Base-by-base conservation (phyloP, 164 flowering plant species). In the Taxillus chinensis region DNA sequence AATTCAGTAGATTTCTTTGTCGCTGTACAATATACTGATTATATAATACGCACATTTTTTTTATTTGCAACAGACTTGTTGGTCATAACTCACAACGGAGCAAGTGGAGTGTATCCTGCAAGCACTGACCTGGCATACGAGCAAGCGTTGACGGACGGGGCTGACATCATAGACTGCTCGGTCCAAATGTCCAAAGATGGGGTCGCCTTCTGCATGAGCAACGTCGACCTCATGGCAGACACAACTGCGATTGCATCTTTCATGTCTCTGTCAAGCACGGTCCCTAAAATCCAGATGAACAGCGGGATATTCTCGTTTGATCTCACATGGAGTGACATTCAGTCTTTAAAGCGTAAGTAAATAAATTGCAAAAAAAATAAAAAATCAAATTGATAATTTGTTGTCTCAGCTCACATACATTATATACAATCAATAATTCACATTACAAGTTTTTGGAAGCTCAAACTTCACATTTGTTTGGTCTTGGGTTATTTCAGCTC, bases 111-210 rank as follows among this genome's bases (percentile, higher is more conserved):
- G 50, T 90, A 68, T 67, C 75, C 99, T 38, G 91, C 83, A 7
- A 63, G 85, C 75, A 89, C 89, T 12, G 99, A 92, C 74, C 86
- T 90, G 42, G 92, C 97, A 15, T 92, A 90, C 62, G 75, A 86
- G 62, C 80, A 88, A 77, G 93, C 98, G 39, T 65, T 90, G 8
- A 77, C 69, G 3, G 98, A 88, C 73, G 97, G 98, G 8, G 91
- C 89, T 9, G 91, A 93, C 70, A 78, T 90, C 49, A 87, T 93
- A 43, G 99, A 90, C 68, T 92, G 98, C 74, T 73, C 86, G 0
- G 96, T 92, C 54, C 98, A 90, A 74, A 76, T 92, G 85, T 68
- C 96, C 3, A 83, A 88, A 76, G 98, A 92, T 71, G 95, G 90
- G 58, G 71, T 84, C 9, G 79, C 92, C 15, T 86, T 90, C 82